Base-by-base conservation (phyloP, 768 basidiomycete genomes). In the Kwoniella shandongensis region DNA sequence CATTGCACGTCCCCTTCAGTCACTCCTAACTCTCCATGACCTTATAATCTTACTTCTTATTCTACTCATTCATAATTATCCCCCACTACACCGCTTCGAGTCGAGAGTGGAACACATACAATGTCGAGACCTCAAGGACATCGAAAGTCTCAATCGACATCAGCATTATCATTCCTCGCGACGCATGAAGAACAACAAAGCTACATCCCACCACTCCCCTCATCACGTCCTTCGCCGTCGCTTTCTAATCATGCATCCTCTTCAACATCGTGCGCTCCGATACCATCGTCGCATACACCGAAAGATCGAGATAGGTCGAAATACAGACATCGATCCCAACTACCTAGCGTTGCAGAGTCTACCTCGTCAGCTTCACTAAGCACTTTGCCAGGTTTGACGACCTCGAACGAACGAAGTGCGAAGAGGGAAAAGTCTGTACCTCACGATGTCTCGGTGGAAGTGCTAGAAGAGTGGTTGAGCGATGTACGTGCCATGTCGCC, bases 101-200 rank as follows among this genome's bases (percentile, higher is more conserved):
- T n/a, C n/a, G n/a, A n/a, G n/a, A n/a, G n/a, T n/a, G n/a, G n/a
- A n/a, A n/a, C n/a, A n/a, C n/a, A 32, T 13, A 32, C 32, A 13
- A 32, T 32, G 32, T 44, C 42, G 18, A 39, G 17, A 45, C 59
- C 55, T 10, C 62, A 59, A 41, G 39, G 59, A 17, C 68, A 70
- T 36, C 48, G 68, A 25, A 70, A 70, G 48, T 66, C 62, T 2
- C 68, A 66, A 23, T 70, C 68, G 11, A 66, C 68, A 10, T 70
- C 68, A 20, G 68, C 68, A 0, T 40, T 70, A 13, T 42, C 65
- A 10, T 42, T 58, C 13, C 51, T 69, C 22, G 61, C 65, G 18
- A 49, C 57, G 2, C 47, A 52, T 25, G 44, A 35, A 23, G 12
- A 39, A 12, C 53, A 15, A 52, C 38, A 20, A 17, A 25, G 17